Evolutionary conservation across 805 yeast species (phyloP), one percentile per base, ranked within the genome.

Genomic region (Myxozyma neotropica): DNA sequence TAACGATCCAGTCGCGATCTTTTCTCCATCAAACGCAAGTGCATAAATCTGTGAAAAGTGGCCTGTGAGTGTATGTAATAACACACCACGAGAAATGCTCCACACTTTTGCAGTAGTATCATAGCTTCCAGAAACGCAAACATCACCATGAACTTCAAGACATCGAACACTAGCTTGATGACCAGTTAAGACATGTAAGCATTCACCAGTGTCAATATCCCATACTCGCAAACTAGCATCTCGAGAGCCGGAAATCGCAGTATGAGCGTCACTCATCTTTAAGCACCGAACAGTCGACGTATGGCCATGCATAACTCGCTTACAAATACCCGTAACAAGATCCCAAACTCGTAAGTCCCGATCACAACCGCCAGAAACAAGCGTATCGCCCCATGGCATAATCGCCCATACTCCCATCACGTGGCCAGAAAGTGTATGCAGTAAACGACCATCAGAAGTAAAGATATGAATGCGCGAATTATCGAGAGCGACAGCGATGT

Each of bases 351-450:
- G 83, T 23, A 93, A 96, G 39, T 96, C 92, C 70, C 97, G 82
- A 75, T 93, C 99, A 66, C 98, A 97, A 19, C 96, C 90, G 38
- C 98, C 98, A 36, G 95, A 86, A 21, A 93, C 96, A 65, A 93
- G 81, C 68, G 93, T 87, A 70, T 91, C 84, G 44, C 96, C 97
- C 75, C 87, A 90, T 1, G 96, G 89, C 44, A 92, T 87, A 61
- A 94, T 86, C 31, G 96, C 92, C 97, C 98, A 93, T 13, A 94
- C 96, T 42, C 98, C 99, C 80, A 91, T 96, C 53, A 94, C 90
- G 72, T 94, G 99, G 4, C 99, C 99, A 75, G 89, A 90, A 70
- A 93, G 96, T 0, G 97, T 91, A 63, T 97, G 79, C n/a, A 92
- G 67, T 51, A 76, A 68, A 47, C 71, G 65, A 36, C 80, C 80